Conservation (phyloP, 2,329 filamentous ascomycete species). For the Ascomycota sp. region DNA sequence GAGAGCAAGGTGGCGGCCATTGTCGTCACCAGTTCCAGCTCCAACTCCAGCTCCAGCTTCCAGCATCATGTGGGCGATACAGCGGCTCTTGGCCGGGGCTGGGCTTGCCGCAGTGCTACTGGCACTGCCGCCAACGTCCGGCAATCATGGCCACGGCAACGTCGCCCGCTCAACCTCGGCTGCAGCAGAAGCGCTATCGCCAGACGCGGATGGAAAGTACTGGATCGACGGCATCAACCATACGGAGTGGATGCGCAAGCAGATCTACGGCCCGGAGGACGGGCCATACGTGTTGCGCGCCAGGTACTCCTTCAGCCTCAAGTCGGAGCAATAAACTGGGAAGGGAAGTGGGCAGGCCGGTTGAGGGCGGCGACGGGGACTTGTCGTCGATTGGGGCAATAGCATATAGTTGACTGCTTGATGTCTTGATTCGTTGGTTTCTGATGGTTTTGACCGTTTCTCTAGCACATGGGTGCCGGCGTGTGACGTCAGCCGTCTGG, state of each 20-base stretch:
- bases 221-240: constrained; percentile 81
- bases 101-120: too few species aligned
- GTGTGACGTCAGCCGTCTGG: too few species aligned
- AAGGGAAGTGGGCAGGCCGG: background rate
- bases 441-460: too few species aligned
- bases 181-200: constrained; percentile 10
- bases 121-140: background rate
- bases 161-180: background rate
- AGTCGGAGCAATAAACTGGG: constrained; percentile 1
- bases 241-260: constrained; percentile 64
- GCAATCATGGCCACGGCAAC: background rate
- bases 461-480: too few species aligned
- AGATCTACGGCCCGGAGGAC: constrained; percentile 37
- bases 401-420: too few species aligned
- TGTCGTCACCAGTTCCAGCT: too few species aligned
- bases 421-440: too few species aligned
- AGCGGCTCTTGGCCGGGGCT: too few species aligned
- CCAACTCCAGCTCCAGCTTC: too few species aligned
- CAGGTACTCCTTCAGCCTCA: constrained; percentile 37
- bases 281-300: constrained; percentile 42
- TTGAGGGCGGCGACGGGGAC: background rate
- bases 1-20: too few species aligned
- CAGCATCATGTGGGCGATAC: too few species aligned
- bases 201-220: constrained; percentile 47
- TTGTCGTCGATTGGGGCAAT: background rate